Evolutionary conservation across 805 yeast genomes (phyloP).

Genomic region (Yamadazyma paraphyllophila): DNA sequence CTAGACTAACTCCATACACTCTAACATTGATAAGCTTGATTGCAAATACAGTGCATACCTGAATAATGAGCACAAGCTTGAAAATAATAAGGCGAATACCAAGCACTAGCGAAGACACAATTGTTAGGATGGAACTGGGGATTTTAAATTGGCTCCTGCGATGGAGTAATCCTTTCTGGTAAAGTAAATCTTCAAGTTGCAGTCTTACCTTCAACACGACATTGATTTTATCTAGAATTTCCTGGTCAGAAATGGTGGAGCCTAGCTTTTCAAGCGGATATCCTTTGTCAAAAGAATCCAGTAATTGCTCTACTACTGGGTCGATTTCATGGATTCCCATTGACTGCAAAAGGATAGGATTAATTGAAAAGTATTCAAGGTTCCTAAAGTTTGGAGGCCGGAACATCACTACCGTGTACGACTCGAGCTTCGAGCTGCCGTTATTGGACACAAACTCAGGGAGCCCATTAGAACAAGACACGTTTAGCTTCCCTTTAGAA

Average conservation of each 20-base stretch:
- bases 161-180: background rate
- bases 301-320: background rate
- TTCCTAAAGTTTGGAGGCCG: constrained; percentile 68
- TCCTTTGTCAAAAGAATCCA: background rate
- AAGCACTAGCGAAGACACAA: background rate
- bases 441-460: background rate
- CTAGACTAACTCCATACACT: constrained; percentile 22
- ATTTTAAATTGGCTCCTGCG: too few relatives aligned
- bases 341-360: constrained; percentile 68
- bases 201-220: constrained; percentile 21
- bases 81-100: constrained; percentile 9
- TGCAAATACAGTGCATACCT: constrained; percentile 16
- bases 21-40: constrained; percentile 29
- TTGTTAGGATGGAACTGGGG: too few relatives aligned
- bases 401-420: constrained; percentile 37
- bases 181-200: background rate
- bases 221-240: constrained; percentile 33
- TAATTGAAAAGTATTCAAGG: constrained; percentile 73
- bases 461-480: background rate
- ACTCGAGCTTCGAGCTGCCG: background rate
- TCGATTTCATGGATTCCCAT: constrained; percentile 22
- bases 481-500: background rate
- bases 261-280: background rate
- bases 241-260: constrained; percentile 27
- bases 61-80: constrained; percentile 15